phyloP scores from a whole-genome alignment of 345 rosid genomes.

The Carallia brachiata region DNA sequence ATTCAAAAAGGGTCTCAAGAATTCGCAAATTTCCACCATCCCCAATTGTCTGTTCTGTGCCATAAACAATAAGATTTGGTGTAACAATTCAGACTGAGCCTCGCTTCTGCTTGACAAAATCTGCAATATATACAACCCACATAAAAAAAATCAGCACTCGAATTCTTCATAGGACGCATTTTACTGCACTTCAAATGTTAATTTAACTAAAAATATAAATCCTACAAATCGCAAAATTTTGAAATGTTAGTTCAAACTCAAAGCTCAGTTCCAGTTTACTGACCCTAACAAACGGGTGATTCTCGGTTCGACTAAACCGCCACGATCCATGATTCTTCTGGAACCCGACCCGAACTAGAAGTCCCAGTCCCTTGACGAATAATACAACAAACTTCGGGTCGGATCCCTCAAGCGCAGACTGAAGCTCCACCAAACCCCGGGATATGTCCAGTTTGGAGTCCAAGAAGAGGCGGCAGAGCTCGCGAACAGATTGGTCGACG shows the following conservation, averaged over 20 bases:
- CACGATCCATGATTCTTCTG: conserved; percentile 44
- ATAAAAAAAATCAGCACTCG: not conserved
- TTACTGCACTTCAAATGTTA: not conserved
- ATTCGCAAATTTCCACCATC: conserved; percentile 65
- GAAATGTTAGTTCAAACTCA: not conserved
- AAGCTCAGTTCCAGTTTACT: not conserved
- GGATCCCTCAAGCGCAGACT: conserved; percentile 80
- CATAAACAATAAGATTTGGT: conserved; percentile 64
- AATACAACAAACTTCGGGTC: conserved; percentile 46
- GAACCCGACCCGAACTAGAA: conserved; percentile 56
- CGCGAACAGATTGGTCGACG: conserved; percentile 87
- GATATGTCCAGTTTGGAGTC: conserved; percentile 54
- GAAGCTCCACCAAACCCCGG: conserved; percentile 71
- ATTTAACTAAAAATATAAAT: not conserved
- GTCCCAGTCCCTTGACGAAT: conserved; percentile 68
- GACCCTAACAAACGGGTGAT: conserved; percentile 85
- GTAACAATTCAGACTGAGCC: conserved; percentile 62
- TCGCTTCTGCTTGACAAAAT: conserved; percentile 63
- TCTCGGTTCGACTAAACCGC: conserved; percentile 49
- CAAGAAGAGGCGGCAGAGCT: conserved; percentile 72
- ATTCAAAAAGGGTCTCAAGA: conserved; percentile 66
- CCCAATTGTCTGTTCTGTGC: conserved; percentile 43
- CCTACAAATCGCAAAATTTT: too few species aligned
- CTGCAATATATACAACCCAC: conserved; percentile 37
- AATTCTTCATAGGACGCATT: not conserved